phyloP scores from a whole-genome alignment of 164 flowering plant genomes.

The Brasenia schreberi region DNA sequence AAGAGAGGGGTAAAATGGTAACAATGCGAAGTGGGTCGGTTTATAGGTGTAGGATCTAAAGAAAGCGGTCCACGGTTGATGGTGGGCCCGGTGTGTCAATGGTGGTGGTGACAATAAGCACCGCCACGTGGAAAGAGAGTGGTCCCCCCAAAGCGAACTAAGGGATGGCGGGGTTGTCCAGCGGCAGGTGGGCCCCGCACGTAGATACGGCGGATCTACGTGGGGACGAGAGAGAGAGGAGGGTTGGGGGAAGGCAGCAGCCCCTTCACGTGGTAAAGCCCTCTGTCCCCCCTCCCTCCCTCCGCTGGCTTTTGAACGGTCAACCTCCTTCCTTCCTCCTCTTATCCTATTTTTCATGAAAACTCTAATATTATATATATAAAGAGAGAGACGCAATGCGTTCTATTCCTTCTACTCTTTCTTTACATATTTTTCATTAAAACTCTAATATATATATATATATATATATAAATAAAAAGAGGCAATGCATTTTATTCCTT shows the following conservation, averaged over 20 bases:
- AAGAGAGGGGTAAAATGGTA: neutral
- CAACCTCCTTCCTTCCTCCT: neutral
- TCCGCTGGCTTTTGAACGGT: neutral
- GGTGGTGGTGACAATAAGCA: neutral
- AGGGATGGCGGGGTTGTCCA: neutral
- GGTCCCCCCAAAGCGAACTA: neutral
- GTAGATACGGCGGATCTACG: slow-evolving; percentile 44
- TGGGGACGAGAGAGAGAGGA: slow-evolving; percentile 26
- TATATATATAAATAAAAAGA: too few relatives aligned
- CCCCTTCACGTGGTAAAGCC: neutral
- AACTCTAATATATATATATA: too few relatives aligned
- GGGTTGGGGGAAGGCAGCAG: neutral
- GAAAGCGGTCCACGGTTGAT: neutral
- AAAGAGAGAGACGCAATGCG: too few relatives aligned
- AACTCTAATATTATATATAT: too few relatives aligned
- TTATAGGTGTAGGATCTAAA: slow-evolving; percentile 28
- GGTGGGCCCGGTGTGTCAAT: neutral
- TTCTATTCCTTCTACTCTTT: too few relatives aligned
- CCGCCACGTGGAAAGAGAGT: neutral
- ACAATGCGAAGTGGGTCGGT: slow-evolving; percentile 7
- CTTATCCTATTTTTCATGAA: too few relatives aligned
- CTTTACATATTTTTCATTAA: too few relatives aligned
- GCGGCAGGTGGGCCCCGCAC: slow-evolving; percentile 13
- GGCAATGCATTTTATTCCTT: too few relatives aligned
- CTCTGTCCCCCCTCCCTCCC: neutral